These are phyloP conservation scores for Saturnispora hagleri DNA, from an alignment of 805 yeast species.

Conservation along the genomic window DNA sequence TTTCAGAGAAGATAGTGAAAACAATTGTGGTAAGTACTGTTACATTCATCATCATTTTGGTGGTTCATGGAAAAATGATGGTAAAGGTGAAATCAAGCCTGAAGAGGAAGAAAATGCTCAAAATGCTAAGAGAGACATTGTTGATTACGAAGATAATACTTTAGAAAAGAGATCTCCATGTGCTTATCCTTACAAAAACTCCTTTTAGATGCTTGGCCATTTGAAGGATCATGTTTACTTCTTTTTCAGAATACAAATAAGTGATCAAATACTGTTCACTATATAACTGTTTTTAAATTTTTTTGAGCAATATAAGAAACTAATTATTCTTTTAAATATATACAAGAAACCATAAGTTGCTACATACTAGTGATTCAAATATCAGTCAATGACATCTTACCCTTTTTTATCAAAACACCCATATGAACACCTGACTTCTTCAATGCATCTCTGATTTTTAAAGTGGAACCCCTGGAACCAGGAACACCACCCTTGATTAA, in stretches of 20 bases:
- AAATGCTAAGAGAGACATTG: slow-evolving; percentile 6
- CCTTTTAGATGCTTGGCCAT: neutral
- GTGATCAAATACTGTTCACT: neutral
- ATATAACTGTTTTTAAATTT: neutral
- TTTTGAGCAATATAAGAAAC: neutral
- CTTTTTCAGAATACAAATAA: no score
- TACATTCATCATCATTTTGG: slow-evolving; percentile 29
- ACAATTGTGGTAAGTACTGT: slow-evolving; percentile 29
- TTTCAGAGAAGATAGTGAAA: slow-evolving; percentile 27
- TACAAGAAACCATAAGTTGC: neutral
- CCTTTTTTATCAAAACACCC: slow-evolving; percentile 6
- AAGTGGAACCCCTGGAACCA: slow-evolving; percentile 72
- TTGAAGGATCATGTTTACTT: neutral
- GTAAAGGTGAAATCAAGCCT: slow-evolving; percentile 29
- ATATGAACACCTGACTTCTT: slow-evolving; percentile 31
- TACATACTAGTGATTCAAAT: neutral
- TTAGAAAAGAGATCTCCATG: slow-evolving; percentile 9
- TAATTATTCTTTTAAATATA: neutral
- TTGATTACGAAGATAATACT: slow-evolving; percentile 9
- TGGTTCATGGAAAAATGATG: slow-evolving; percentile 30
- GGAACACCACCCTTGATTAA: slow-evolving; percentile 85
- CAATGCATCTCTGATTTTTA: slow-evolving; percentile 73
- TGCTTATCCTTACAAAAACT: slow-evolving; percentile 3
- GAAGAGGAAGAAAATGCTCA: slow-evolving; percentile 22
- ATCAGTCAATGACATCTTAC: slow-evolving; percentile 1